phyloP scores from a whole-genome alignment of 768 basidiomycete species.

The Lentinula guzmanii region DNA sequence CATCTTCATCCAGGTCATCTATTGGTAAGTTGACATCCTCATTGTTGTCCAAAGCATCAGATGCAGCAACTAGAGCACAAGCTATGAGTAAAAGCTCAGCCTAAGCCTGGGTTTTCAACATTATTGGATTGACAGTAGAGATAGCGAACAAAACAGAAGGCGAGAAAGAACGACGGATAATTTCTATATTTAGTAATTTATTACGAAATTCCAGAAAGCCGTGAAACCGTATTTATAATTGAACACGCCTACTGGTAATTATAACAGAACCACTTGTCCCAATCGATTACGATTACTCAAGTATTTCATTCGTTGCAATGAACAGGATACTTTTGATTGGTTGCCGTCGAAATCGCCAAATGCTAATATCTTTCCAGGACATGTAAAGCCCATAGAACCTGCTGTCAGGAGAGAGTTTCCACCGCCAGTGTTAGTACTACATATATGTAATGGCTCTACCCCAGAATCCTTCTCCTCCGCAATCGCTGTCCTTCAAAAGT shows the following conservation, averaged over 20 bases:
- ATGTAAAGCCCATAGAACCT: slow-evolving; percentile 71
- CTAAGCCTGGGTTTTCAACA: not conserved
- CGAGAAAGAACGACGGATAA: too few species aligned
- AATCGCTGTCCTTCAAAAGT: not conserved
- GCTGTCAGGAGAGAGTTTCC: slow-evolving; percentile 51
- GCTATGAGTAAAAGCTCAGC: not conserved
- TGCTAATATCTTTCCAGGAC: slow-evolving; percentile 75
- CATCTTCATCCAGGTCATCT: not conserved
- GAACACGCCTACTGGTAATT: too few species aligned
- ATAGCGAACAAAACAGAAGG: not conserved
- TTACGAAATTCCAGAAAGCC: too few species aligned
- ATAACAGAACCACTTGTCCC: too few species aligned
- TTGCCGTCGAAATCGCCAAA: slow-evolving; percentile 75
- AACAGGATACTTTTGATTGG: too few species aligned
- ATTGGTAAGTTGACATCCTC: not conserved
- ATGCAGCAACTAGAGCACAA: not conserved
- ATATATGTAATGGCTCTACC: not conserved
- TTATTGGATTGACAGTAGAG: not conserved
- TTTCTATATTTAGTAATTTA: too few species aligned
- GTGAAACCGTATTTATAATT: too few species aligned
- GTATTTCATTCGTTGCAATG: too few species aligned
- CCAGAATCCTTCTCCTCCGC: not conserved
- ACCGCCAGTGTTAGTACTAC: too few species aligned
- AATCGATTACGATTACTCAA: not conserved
- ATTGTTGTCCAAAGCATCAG: not conserved